Evolutionary conservation across 805 yeast species (phyloP), one percentile per base, ranked within the genome.

Genomic region (Cyberlindnera bimundalis): DNA sequence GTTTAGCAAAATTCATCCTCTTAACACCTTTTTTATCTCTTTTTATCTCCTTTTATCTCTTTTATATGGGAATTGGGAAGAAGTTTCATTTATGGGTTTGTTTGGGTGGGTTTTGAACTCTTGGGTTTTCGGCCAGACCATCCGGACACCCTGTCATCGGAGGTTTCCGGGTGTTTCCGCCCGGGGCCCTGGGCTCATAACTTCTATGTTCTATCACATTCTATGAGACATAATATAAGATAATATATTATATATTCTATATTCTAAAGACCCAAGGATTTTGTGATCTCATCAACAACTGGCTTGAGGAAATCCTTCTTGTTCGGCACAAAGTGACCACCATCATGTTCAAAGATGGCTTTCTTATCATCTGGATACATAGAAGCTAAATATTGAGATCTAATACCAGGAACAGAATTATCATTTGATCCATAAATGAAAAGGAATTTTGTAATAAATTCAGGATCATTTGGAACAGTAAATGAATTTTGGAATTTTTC

Each of bases 321-420:
- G 63, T 87, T 88, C 21, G 98, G 99, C 34, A 91, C 96, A 66
- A 84, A 89, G 59, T 91, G 99, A 2, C 98, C 97, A 46, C 99
- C 98, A 9, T 97, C 97, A 56, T 91, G 99, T 48, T 76, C 82
- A 44, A 83, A 65, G 12, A 67, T 55, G 5, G 63, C 68, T 6
- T 84, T 66, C 18, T 62, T 57, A 10, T 60, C 65, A 16, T 65
- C 73, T 38, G 75, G 74, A 38, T 82, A 76, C 28, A 73, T 62
- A 14, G 74, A 72, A 42, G 73, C 78, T 30, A 93, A 66, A 18
- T 71, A 70, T 64, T 76, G 66, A 0, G 90, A 75, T 53, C 96
- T 71, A 19, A 76, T 83, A 20, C 79, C 80, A 8, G 84, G 78
- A 6, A 93, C 96, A 20, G 93, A 81, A 11, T 93, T 83, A 55